Evolutionary conservation across 179 eudicot species (phyloP).

Genomic region (Spinacia oleracea): DNA sequence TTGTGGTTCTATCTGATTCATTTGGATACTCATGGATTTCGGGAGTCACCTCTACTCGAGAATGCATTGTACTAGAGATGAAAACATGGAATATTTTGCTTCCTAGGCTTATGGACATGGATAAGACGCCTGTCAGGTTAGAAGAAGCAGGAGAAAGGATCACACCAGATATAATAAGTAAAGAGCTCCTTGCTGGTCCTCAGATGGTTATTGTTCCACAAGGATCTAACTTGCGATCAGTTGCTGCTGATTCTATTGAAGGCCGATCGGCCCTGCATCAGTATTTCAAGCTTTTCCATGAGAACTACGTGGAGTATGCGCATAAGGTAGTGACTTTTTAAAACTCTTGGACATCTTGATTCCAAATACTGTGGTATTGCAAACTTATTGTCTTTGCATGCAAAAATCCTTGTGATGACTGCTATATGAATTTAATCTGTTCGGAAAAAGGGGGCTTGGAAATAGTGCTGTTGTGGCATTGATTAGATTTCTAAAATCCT

Average conservation of each 20-base stretch:
- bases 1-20: constrained; percentile 77
- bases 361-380: not conserved
- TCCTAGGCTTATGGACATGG: constrained; percentile 49
- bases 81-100: constrained; percentile 68
- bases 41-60: constrained; percentile 64
- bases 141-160: constrained; percentile 46
- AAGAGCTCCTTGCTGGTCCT: constrained; percentile 88
- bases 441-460: not conserved
- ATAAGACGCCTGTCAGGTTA: constrained; percentile 29
- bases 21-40: constrained; percentile 92
- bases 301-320: constrained; percentile 92
- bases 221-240: constrained; percentile 56
- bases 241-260: constrained; percentile 85
- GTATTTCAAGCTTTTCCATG: constrained; percentile 91
- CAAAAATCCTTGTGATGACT: not conserved
- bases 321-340: too few species aligned
- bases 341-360: too few species aligned
- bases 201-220: constrained; percentile 71
- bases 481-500: not conserved
- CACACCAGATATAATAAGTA: constrained; percentile 65
- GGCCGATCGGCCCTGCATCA: constrained; percentile 91
- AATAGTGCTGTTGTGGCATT: not conserved
- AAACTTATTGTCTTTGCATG: not conserved
- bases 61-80: constrained; percentile 84
- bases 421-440: not conserved